A percentile compares a stretch with the other conserved stretches of the same genome.
These are phyloP conservation scores for Vanderwaltozyma verrucispora DNA, from an alignment of 805 yeast genomes.

Conservation along the genomic window DNA sequence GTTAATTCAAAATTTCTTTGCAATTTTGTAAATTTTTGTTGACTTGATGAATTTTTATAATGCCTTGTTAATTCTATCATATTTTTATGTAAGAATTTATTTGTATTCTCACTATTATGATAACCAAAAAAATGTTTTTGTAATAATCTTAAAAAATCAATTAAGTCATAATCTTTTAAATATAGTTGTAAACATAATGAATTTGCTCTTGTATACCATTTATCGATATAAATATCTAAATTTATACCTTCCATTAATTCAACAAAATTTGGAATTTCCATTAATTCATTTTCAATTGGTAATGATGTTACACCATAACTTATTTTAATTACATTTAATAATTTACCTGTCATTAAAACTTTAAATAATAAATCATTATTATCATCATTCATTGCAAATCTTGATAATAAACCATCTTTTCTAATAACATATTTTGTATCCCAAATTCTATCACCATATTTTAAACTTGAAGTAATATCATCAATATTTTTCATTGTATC, in stretches of 20 bases:
- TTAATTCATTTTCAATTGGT: conserved; percentile 23
- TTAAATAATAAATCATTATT: conserved; percentile 31
- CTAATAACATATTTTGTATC: conserved; percentile 63
- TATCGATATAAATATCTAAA: conserved; percentile 45
- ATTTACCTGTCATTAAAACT: conserved; percentile 75
- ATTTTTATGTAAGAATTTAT: conserved; percentile 14
- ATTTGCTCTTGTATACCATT: conserved; percentile 62
- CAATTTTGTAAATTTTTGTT: conserved; percentile 17
- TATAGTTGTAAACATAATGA: conserved; percentile 44
- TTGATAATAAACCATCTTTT: conserved; percentile 63
- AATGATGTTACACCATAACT: conserved; percentile 17
- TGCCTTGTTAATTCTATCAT: conserved; percentile 23
- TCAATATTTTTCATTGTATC: conserved; percentile 18
- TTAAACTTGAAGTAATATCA: conserved; percentile 7
- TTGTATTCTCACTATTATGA: conserved; percentile 19
- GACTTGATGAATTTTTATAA: conserved; percentile 8
- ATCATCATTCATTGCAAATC: conserved; percentile 44
- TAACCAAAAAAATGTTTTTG: conserved; percentile 44
- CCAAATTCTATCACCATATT: conserved; percentile 54
- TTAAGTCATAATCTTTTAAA: conserved; percentile 49
- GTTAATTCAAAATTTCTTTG: conserved; percentile 22
- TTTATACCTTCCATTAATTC: conserved; percentile 27
- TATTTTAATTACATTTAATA: conserved; percentile 48
- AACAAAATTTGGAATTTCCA: conserved; percentile 5
- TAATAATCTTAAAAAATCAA: conserved; percentile 36